phyloP scores from a whole-genome alignment of 2,329 filamentous ascomycete genomes.

The Colletotrichum sp. region DNA sequence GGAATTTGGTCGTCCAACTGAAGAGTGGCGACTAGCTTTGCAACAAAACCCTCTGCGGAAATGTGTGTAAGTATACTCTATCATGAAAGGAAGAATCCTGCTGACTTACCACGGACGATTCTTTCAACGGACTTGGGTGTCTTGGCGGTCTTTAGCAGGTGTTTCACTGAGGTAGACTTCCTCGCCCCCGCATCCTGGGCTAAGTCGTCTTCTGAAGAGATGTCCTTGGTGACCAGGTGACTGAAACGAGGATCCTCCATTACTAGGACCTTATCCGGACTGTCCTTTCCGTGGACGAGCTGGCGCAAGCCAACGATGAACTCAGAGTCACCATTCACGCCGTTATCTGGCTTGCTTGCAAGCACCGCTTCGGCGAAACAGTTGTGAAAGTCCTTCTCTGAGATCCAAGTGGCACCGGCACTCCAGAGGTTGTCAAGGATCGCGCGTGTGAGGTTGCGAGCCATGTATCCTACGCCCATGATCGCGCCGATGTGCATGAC shows the following conservation, averaged over 20 bases:
- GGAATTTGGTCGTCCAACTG: background rate
- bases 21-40: background rate
- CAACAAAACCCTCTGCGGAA: background rate
- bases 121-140: background rate
- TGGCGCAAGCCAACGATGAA: background rate
- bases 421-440: background rate
- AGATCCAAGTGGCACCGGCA: conserved; percentile 12
- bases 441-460: conserved; percentile 13
- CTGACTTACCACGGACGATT: background rate
- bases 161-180: background rate
- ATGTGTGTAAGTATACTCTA: background rate
- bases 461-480: conserved; percentile 46
- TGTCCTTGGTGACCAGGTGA: background rate
- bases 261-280: background rate
- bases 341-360: conserved; percentile 28
- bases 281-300: background rate
- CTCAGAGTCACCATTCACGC: background rate
- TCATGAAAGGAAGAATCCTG: background rate
- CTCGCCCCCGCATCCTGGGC: background rate
- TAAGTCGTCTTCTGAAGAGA: background rate
- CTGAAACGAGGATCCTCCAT: background rate
- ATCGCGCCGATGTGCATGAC: conserved; percentile 42
- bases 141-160: background rate
- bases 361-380: conserved; percentile 46
- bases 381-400: conserved; percentile 40